Base-by-base conservation (phyloP, 305 asterid species). In the Plantago rigida region DNA sequence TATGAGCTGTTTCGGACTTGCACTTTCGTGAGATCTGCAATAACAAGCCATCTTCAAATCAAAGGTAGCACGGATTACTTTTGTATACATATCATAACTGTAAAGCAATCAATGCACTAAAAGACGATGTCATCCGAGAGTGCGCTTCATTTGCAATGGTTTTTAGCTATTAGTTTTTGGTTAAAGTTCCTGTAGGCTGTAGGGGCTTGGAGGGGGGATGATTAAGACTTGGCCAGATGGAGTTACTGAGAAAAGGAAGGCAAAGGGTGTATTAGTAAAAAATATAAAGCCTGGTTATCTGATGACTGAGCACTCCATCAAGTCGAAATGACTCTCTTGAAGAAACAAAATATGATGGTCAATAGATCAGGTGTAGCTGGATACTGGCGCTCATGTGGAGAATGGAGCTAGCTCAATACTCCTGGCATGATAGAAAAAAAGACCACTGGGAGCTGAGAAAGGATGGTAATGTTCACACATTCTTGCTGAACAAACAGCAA, bases 11-110 rank as follows among this genome's bases (percentile, higher is more conserved):
- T 51, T 42, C 39, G 51, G 11, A 47, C 45, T 7, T 50, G 47
- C 67, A 55, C 55, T 15, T 55, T 26, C 41, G 69, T 50, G 76
- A 64, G 36, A 69, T 51, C 62, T 41, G 10, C 13, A 41, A 9
- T 9, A 41, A 41, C 46, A 9, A 41, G 46, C 12, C 46, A 41
- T 41, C 46, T 41, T 41, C 12, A 41, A 9, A 41, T 41, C 46
- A 41, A 11, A 41, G 46, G 46, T 41, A 41, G 9, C 46, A 41
- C 2, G 46, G 46, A 9, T 7, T 41, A 36, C 6, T 7, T 41
- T 3, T 41, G 9, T 9, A 41, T 10, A 41, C 46, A 41, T 41
- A 31, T 22, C 26, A 9, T 9, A 41, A 9, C 9, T 11, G 46
- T 9, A 9, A 9, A 9, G 12, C 46, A 0, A 36, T 5, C 13